Evolutionary conservation across 1,284 basidiomycete species (phyloP).

Genomic region (Boletus mariae): DNA sequence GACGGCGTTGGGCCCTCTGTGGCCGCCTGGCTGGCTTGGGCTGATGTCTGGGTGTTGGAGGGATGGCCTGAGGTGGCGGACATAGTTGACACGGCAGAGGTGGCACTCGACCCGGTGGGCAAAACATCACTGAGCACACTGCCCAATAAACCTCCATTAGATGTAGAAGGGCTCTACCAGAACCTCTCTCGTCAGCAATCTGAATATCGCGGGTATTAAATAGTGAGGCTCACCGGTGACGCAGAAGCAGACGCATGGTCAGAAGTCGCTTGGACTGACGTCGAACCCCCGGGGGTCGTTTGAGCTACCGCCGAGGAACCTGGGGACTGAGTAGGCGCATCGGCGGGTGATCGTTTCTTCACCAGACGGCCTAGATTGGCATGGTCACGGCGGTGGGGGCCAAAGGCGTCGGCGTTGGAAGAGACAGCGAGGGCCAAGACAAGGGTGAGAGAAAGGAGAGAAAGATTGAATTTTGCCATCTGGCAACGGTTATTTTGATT

Average conservation of each 20-base stretch:
- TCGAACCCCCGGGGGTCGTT: constrained; percentile 12
- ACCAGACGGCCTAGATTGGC: constrained; percentile 59
- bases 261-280: constrained; percentile 14
- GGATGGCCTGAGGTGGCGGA: constrained; percentile 17
- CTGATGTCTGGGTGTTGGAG: constrained; percentile 15
- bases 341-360: constrained; percentile 52
- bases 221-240: constrained; percentile 21
- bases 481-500: not conserved
- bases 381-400: constrained; percentile 50
- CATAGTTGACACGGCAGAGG: constrained; percentile 9
- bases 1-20: constrained; percentile 14
- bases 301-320: constrained; percentile 10
- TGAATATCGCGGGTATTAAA: not conserved
- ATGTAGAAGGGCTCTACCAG: constrained; percentile 17
- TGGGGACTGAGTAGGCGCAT: constrained; percentile 7
- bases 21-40: constrained; percentile 3
- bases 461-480: constrained; percentile 45
- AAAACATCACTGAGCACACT: constrained; percentile 11
- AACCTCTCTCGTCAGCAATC: constrained; percentile 7
- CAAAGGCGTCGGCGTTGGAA: constrained; percentile 46
- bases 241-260: constrained; percentile 11
- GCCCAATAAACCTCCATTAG: constrained; percentile 4
- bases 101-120: constrained; percentile 15
- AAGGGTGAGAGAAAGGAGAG: constrained; percentile 57
- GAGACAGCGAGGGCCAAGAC: constrained; percentile 43